Base-by-base conservation (phyloP, 495 filamentous ascomycete genomes). In the Lichenothelia convexa region DNA sequence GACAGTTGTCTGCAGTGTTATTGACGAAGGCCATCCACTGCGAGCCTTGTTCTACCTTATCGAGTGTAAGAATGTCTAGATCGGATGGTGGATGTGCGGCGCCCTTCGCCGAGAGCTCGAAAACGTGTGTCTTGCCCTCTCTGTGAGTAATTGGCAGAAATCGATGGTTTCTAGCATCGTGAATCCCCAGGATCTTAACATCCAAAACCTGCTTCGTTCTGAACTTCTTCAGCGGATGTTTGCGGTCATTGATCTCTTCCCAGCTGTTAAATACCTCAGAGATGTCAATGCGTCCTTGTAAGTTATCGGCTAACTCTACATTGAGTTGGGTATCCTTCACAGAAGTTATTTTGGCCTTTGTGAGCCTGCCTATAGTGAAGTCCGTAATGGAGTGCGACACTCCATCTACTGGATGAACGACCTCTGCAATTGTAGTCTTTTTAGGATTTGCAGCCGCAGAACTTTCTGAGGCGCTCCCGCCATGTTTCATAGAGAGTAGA, bases 131-230 rank as follows among this genome's bases (percentile, higher is more conserved):
- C 47, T 81, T 84, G 35, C 71, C 73, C 24, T 68, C 68, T 36
- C 82, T 70, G 56, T 95, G 86, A 31, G 74, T 74, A 47, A 97
- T 87, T 16, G 89, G 83, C 26, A 97, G 68, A 59, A 87, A 97
- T 24, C 79, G 76, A 55, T 93, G 80, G 45, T 81, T 93, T 40
- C 75, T 73, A 27, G 82, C 79, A 61, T 94, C 82, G 49, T 94
- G 85, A 21, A 92, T 61, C 36, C 89, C 89, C 16, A 94, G 54
- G 29, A 97, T 69, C 35, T 76, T 73, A 20, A 85, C 87, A 8
- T 63, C 55, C 6, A 95, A 51, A 35, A 75, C 56, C 41, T 81
- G 68, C 43, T 82, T 79, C 19, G 64, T 54, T 30, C 71, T 69
- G 59, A 91, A 92, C 20, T 60, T 61, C 39, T 65, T 63, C 27